phyloP scores from a whole-genome alignment of 441 rosid genomes.

The Kokia cookei region DNA sequence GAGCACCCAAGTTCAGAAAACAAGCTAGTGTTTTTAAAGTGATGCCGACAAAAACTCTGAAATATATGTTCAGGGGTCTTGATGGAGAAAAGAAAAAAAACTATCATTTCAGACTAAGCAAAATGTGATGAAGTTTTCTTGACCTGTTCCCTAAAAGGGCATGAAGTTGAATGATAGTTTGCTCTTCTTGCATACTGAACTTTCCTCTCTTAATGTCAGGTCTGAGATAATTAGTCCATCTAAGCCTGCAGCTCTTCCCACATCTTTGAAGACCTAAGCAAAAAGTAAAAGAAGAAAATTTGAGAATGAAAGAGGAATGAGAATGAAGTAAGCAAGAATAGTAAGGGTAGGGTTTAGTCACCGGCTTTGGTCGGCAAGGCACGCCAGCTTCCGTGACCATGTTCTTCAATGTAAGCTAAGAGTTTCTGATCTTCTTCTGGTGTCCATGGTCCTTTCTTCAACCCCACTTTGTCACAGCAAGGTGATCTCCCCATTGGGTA shows the following conservation, averaged over 20 bases:
- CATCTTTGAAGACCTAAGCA: slow-evolving; percentile 89
- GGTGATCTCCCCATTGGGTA: slow-evolving; percentile 79
- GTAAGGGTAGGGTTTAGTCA: slow-evolving; percentile 9
- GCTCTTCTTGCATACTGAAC: slow-evolving; percentile 91
- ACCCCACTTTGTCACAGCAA: slow-evolving; percentile 82
- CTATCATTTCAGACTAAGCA: neutral
- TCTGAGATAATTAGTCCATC: slow-evolving; percentile 97
- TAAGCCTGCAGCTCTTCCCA: slow-evolving; percentile 95
- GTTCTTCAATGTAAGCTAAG: slow-evolving; percentile 77
- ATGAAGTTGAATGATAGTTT: slow-evolving; percentile 96
- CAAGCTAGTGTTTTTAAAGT: neutral
- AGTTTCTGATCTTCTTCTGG: slow-evolving; percentile 96
- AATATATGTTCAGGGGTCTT: neutral
- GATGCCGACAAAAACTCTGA: neutral
- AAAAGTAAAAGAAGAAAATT: neutral
- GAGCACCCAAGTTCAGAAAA: neutral
- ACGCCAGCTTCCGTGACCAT: slow-evolving; percentile 98
- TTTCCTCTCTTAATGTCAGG: slow-evolving; percentile 98
- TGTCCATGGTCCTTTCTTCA: slow-evolving; percentile 99
- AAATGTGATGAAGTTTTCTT: neutral
- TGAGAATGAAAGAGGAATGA: neutral
- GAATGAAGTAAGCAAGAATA: neutral
- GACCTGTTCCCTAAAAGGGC: slow-evolving; percentile 99
- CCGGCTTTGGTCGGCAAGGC: slow-evolving; percentile 93
- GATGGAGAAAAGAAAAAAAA: neutral